A percentile compares a stretch with the other conserved stretches of the same genome.
These are phyloP conservation scores for Populus hybrid DNA, from an alignment of 441 rosid species.

Conservation along the genomic window DNA sequence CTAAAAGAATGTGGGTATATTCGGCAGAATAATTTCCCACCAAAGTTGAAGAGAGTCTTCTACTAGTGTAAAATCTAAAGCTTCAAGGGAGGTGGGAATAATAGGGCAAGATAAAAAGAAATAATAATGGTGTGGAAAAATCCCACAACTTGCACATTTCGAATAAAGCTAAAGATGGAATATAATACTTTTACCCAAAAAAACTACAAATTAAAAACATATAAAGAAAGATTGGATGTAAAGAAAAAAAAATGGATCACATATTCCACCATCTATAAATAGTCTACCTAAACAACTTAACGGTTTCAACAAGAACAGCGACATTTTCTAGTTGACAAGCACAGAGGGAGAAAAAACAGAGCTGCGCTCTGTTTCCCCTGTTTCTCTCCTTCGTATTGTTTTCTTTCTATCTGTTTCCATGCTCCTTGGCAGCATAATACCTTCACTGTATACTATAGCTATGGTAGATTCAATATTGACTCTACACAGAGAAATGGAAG, in stretches of 20 bases:
- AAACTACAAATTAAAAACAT: background rate
- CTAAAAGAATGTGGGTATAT: background rate
- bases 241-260: background rate
- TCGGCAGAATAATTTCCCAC: background rate
- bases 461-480: constrained; percentile 25
- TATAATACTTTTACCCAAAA: constrained; percentile 2
- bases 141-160: constrained; percentile 24
- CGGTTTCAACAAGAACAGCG: constrained; percentile 5
- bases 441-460: constrained; percentile 7
- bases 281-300: background rate
- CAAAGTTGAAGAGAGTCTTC: background rate
- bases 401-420: constrained; percentile 18
- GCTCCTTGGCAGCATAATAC: constrained; percentile 15
- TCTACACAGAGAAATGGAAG: constrained; percentile 31
- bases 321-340: constrained; percentile 14
- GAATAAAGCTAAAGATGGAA: constrained; percentile 26
- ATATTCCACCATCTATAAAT: constrained; percentile 29
- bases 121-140: constrained; percentile 25
- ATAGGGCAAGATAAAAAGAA: constrained; percentile 3
- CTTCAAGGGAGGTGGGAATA: constrained; percentile 18
- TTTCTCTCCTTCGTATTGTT: background rate
- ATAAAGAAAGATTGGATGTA: background rate
- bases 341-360: constrained; percentile 1
- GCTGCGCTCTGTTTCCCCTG: constrained; percentile 27
- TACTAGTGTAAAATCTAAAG: background rate